Conservation (phyloP, 345 rosid species). For the Salix koriyanagi region DNA sequence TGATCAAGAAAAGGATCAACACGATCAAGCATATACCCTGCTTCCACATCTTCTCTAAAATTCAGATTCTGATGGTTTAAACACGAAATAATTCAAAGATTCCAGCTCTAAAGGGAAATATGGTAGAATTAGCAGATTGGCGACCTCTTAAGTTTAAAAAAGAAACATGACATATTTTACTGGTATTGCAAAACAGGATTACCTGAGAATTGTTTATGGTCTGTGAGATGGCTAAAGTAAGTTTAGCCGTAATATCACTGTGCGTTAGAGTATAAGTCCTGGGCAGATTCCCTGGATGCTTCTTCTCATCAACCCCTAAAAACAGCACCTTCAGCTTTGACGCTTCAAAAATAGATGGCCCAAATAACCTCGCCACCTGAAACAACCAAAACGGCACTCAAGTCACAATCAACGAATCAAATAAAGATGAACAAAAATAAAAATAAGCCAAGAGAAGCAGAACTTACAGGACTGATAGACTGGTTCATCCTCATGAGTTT, state of each 20-base stretch:
- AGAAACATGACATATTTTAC: neutral
- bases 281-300: slow-evolving; percentile 83
- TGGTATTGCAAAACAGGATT: neutral
- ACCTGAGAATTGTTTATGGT: slow-evolving; percentile 95
- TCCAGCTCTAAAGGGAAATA: neutral
- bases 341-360: slow-evolving; percentile 93
- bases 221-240: slow-evolving; percentile 83
- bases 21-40: neutral
- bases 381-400: slow-evolving; percentile 11
- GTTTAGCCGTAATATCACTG: slow-evolving; percentile 77
- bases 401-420: neutral
- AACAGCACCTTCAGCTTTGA: slow-evolving; percentile 85
- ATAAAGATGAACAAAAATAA: neutral
- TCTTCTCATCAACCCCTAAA: slow-evolving; percentile 83
- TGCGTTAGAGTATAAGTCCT: slow-evolving; percentile 95
- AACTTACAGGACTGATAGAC: slow-evolving; percentile 52
- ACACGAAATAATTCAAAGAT: neutral
- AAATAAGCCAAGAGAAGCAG: neutral
- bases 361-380: slow-evolving; percentile 87
- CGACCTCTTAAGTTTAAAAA: neutral
- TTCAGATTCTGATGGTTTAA: neutral
- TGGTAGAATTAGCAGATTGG: neutral
- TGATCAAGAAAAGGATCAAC: neutral
- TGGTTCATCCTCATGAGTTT: slow-evolving; percentile 41
- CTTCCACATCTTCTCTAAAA: neutral